A percentile compares a stretch with the other conserved stretches of the same genome.
Conservation (phyloP, 2,329 filamentous ascomycete genomes). For the Leptographium lundbergii region DNA sequence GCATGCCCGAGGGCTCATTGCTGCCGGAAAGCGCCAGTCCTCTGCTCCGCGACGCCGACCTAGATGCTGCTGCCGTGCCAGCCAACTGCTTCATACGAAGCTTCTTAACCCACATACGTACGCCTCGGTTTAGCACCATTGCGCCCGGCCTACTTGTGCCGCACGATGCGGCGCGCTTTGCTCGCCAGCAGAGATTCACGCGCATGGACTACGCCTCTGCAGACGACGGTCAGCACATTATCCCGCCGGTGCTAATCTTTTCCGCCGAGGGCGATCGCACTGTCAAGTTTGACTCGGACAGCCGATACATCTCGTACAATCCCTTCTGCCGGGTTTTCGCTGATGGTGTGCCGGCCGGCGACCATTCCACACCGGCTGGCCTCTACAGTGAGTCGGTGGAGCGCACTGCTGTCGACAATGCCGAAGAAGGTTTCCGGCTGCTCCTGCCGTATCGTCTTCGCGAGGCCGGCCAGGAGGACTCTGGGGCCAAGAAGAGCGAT, state of each 20-base stretch:
- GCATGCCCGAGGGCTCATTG: neutral
- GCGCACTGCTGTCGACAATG: neutral
- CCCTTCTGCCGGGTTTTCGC: neutral
- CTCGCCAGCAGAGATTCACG: neutral
- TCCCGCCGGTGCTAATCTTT: neutral
- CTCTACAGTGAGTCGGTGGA: neutral
- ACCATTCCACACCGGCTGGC: neutral
- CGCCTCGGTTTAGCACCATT: neutral
- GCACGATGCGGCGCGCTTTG: neutral
- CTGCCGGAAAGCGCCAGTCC: neutral
- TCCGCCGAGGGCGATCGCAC: neutral
- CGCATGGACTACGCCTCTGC: neutral
- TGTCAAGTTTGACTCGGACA: neutral
- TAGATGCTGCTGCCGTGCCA: neutral
- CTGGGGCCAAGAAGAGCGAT: neutral
- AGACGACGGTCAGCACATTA: neutral
- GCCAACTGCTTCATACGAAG: neutral
- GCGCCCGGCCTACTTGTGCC: neutral
- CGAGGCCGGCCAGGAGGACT: neutral
- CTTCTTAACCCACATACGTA: neutral
- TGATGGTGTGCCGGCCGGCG: neutral
- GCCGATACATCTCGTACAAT: neutral
- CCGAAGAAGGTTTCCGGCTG: neutral
- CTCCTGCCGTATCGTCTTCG: neutral
- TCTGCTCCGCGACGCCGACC: neutral